phyloP scores from a whole-genome alignment of 2,329 filamentous ascomycete species.

The Laburnicola sp. region DNA sequence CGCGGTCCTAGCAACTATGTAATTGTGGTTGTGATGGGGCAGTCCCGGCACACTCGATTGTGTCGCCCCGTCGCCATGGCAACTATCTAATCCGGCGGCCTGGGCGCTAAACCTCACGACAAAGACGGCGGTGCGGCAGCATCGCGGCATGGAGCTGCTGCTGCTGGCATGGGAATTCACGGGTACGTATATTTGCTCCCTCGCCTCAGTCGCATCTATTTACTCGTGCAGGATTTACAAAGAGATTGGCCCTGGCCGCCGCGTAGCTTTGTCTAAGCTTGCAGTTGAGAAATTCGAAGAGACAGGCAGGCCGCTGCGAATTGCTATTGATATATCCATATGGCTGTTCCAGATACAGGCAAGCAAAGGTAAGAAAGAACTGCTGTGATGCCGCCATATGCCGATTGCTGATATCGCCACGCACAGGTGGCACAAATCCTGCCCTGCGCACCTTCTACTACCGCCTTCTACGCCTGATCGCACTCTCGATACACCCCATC shows the following conservation, averaged over 20 bases:
- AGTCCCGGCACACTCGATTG: no score
- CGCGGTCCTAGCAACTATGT: no score
- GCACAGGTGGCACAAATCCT: slow-evolving; percentile 77
- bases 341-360: slow-evolving; percentile 96
- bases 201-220: slow-evolving; percentile 5
- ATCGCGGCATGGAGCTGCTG: slow-evolving; percentile 22
- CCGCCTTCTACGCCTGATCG: slow-evolving; percentile 75
- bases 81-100: slow-evolving; percentile 38
- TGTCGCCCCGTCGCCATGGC: slow-evolving; percentile 26
- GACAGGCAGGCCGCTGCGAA: slow-evolving; percentile 71
- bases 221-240: slow-evolving; percentile 72
- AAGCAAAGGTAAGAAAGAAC: slow-evolving; percentile 63
- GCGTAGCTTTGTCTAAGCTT: slow-evolving; percentile 80
- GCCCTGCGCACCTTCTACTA: slow-evolving; percentile 92
- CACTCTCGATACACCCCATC: slow-evolving; percentile 78
- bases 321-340: slow-evolving; percentile 93
- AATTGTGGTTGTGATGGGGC: no score
- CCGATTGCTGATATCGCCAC: slow-evolving; percentile 15
- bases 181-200: slow-evolving; percentile 32
- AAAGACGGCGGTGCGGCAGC: slow-evolving; percentile 11
- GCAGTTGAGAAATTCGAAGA: slow-evolving; percentile 75
- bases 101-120: background rate
- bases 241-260: slow-evolving; percentile 79
- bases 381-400: background rate
- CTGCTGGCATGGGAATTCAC: slow-evolving; percentile 50